Evolutionary conservation across 2,329 filamentous ascomycete genomes (phyloP), one percentile per base, ranked within the genome.

Genomic region (Pseudonectria foliicola): DNA sequence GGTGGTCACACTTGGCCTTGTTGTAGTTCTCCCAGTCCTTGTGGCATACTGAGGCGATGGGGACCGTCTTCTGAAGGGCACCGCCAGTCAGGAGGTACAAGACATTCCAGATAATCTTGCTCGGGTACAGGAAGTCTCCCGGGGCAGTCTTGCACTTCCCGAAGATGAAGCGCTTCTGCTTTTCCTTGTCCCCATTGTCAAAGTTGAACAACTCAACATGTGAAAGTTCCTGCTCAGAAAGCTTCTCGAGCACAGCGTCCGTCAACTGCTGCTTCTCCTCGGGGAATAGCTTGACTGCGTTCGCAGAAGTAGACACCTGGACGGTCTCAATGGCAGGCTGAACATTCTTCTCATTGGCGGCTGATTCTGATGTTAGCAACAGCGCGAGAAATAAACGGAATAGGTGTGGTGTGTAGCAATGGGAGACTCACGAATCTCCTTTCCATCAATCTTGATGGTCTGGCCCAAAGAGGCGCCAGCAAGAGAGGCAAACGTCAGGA

Each of bases 191-290:
- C 8, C 8, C 18, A 5, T 21, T 21, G 5, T 42, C 52, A 29
- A 65, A 65, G 12, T 40, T 35, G 32, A 65, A 64, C 14, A 60
- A 39, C 4, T 50, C 42, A 10, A 62, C 44, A 12, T 57, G 41
- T 23, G 49, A 54, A 29, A 55, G 35, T 10, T 58, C 49, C 8
- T 52, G 37, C 4, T 46, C 39, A 2, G 57, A 55, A 3, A 63
- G 46, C 31, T 57, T 55, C 27, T 46, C 42, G 15, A 64, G 42
- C 3, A 56, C 52, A 6, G 45, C 48, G 15, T 62, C 53, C 2
- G 61, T 64, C 34, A 64, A 45, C 34, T 62, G 56, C 13, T 56
- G 42, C 11, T 38, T 39, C 27, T 59, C 53, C 29, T 36, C 39
- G 16, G 29, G 18, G 37, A 38, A 29, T 5, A 21, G 18, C 18